Evolutionary conservation across 228 moss, liverwort and hornwort species (phyloP).

Genomic region (Sphagnum magellanicum): DNA sequence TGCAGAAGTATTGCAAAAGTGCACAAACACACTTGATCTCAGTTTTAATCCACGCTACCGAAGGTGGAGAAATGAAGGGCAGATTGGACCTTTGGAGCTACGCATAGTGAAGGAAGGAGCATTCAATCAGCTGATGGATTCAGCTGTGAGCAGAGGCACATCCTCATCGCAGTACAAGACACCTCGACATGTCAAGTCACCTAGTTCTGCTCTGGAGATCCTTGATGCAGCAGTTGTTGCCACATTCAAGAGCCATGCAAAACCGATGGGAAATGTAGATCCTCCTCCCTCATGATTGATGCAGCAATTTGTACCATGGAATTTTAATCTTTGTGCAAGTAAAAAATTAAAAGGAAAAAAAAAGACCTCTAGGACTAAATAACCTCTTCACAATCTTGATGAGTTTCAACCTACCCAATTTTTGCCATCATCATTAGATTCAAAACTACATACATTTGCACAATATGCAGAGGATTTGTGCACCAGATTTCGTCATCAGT

Average conservation of each 20-base stretch:
- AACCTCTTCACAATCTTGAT: too few relatives aligned
- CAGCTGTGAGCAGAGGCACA: constrained; percentile 10
- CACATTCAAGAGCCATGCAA: neutral
- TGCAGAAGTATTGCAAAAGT: constrained; percentile 2
- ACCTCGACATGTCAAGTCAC: constrained; percentile 24
- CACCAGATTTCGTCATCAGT: too few relatives aligned
- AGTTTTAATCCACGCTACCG: constrained; percentile 1
- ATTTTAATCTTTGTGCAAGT: too few relatives aligned
- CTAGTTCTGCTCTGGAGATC: constrained; percentile 8
- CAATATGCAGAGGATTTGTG: too few relatives aligned
- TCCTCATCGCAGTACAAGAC: constrained; percentile 31
- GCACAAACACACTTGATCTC: constrained; percentile 2
- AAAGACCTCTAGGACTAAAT: too few relatives aligned
- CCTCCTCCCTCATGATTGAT: too few relatives aligned
- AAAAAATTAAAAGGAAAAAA: too few relatives aligned
- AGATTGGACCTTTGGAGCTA: constrained; percentile 19
- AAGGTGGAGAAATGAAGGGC: neutral
- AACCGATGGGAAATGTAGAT: neutral
- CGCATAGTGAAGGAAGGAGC: constrained; percentile 25
- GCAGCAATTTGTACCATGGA: too few relatives aligned
- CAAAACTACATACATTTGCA: too few relatives aligned
- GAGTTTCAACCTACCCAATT: too few relatives aligned
- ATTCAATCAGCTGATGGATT: constrained; percentile 21
- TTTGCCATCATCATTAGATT: too few relatives aligned
- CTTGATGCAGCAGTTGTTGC: constrained; percentile 7